Percentiles rank a stretch among this genome's conserved stretches.
phyloP scores from a whole-genome alignment of 257 asterid species.

The Ilex aquifolium region DNA sequence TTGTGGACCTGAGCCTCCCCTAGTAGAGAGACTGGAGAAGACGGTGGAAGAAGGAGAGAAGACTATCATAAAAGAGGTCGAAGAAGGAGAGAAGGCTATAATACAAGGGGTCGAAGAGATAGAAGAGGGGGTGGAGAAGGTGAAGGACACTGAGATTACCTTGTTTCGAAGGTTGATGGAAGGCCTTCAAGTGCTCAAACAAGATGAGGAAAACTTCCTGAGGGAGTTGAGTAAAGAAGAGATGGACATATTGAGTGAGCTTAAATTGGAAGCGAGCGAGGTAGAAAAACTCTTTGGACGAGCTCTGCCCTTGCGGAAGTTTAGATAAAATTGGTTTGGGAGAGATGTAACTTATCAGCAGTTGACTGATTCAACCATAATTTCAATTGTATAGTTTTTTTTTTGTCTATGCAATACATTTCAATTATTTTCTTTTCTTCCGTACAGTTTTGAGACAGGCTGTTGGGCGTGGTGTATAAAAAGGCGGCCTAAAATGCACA shows the following conservation, averaged over 20 bases:
- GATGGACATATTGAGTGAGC: constrained; percentile 66
- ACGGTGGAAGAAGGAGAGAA: constrained; percentile 91
- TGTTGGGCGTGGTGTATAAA: no score
- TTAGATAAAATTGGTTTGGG: constrained; percentile 32
- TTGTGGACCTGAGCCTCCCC: constrained; percentile 94
- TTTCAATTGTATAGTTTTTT: no score
- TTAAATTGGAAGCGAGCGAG: constrained; percentile 81
- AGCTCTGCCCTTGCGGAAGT: constrained; percentile 73
- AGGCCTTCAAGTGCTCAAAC: constrained; percentile 69
- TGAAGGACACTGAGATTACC: constrained; percentile 45
- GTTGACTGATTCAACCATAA: no score
- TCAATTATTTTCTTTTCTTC: no score
- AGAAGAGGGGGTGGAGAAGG: constrained; percentile 63
- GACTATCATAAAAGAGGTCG: constrained; percentile 71
- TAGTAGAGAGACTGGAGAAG: constrained; percentile 84
- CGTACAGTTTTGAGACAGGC: no score
- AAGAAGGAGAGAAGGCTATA: constrained; percentile 79
- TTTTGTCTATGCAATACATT: no score
- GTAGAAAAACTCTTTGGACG: constrained; percentile 73
- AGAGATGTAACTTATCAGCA: no score
- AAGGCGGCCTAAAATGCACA: no score
- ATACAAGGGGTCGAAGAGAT: constrained; percentile 78
- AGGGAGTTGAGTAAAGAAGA: constrained; percentile 73
- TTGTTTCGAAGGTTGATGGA: constrained; percentile 53
- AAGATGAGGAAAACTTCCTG: constrained; percentile 63